Percentiles rank a stretch among this genome's conserved stretches.
phyloP scores from a whole-genome alignment of 371 early-diverging fungal genomes.

The Lichtheimia ornata region DNA sequence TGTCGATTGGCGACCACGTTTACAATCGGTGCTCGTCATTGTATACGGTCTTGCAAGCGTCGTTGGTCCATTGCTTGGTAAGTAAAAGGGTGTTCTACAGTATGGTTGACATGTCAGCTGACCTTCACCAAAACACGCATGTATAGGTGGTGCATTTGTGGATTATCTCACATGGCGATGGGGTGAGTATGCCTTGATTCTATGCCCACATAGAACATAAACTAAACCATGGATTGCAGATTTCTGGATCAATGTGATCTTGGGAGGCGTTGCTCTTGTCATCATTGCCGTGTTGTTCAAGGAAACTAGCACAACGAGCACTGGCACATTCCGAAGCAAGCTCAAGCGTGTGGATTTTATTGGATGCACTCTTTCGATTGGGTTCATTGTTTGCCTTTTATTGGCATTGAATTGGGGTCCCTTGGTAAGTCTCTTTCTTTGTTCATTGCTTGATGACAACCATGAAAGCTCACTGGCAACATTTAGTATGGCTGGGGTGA shows the following conservation, averaged over 20 bases:
- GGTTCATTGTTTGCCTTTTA: constrained; percentile 35
- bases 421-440: constrained; percentile 5
- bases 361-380: constrained; percentile 15
- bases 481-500: constrained; percentile 14
- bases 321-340: constrained; percentile 46
- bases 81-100: too few relatives aligned
- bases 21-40: constrained; percentile 57
- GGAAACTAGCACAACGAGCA: constrained; percentile 27
- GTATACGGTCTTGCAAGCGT: constrained; percentile 74
- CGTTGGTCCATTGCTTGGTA: constrained; percentile 61
- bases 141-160: constrained; percentile 61
- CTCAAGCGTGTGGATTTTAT: constrained; percentile 64
- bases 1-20: constrained; percentile 67
- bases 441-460: background rate
- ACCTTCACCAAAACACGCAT: too few relatives aligned
- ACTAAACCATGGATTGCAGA: constrained; percentile 16
- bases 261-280: constrained; percentile 57
- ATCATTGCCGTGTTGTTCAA: constrained; percentile 54
- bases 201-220: background rate
- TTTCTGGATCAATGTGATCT: constrained; percentile 73
- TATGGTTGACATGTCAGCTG: too few relatives aligned
- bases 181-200: constrained; percentile 14
- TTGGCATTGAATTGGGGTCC: constrained; percentile 55
- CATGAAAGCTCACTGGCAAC: background rate
- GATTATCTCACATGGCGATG: constrained; percentile 69